phyloP scores from a whole-genome alignment of 441 rosid species.

The Erysimum pusillum region DNA sequence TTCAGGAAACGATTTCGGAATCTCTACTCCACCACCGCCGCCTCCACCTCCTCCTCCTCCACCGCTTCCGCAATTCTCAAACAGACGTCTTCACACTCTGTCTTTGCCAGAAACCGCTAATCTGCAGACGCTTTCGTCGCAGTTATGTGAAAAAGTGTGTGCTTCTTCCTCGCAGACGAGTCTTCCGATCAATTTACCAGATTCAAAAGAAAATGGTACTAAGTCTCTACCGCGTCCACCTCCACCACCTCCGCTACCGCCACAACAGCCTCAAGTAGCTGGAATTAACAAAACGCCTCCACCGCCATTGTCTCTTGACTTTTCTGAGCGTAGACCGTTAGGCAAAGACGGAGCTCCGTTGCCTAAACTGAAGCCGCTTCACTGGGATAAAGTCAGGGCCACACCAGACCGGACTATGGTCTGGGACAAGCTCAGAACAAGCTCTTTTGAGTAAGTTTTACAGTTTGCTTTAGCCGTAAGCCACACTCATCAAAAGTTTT shows the following conservation, averaged over 20 bases:
- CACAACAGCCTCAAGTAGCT: conserved; percentile 40
- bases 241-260: conserved; percentile 63
- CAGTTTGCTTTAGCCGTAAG: background rate
- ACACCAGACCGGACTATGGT: conserved; percentile 84
- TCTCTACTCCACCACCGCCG: conserved; percentile 48
- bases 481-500: background rate
- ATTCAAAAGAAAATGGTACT: conserved; percentile 46
- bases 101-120: conserved; percentile 24
- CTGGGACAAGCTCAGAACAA: conserved; percentile 92
- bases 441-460: conserved; percentile 89
- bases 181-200: conserved; percentile 28
- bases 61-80: conserved; percentile 49
- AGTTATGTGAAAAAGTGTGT: conserved; percentile 38
- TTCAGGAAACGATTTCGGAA: conserved; percentile 26
- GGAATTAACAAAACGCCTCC: conserved; percentile 65
- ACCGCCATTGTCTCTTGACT: conserved; percentile 72
- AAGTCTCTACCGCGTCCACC: conserved; percentile 58
- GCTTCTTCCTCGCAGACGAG: conserved; percentile 41
- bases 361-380: conserved; percentile 94
- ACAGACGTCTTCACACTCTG: conserved; percentile 21
- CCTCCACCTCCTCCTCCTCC: conserved; percentile 64
- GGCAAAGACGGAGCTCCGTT: conserved; percentile 83
- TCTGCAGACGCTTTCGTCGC: conserved; percentile 37
- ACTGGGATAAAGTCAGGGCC: conserved; percentile 99
- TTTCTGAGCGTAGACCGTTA: conserved; percentile 52